Evolutionary conservation across 345 rosid genomes (phyloP).

Genomic region (Syzygium jambos): DNA sequence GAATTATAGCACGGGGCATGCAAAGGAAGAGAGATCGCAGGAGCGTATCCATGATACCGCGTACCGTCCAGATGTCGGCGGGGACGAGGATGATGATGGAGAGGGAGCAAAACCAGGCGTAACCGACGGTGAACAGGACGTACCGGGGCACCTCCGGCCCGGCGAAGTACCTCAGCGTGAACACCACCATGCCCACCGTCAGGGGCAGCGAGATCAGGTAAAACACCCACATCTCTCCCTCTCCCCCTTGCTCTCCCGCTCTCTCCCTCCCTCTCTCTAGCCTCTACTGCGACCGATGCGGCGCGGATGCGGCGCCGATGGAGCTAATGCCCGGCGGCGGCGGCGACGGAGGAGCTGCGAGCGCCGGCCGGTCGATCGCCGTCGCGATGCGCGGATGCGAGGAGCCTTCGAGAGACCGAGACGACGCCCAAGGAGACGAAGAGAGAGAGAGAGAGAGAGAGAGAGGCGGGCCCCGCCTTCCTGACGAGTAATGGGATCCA

Average conservation of each 20-base stretch:
- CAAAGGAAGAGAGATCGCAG: neutral
- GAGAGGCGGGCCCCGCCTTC: neutral
- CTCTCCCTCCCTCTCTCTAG: neutral
- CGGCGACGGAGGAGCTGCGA: neutral
- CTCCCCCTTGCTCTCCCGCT: neutral
- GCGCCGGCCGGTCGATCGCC: neutral
- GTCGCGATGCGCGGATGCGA: neutral
- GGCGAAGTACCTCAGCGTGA: slow-evolving; percentile 80
- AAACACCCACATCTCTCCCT: slow-evolving; percentile 84
- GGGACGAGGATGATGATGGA: slow-evolving; percentile 96
- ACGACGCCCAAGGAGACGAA: neutral
- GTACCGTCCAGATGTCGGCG: slow-evolving; percentile 93
- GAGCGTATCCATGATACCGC: neutral
- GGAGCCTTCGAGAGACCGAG: neutral
- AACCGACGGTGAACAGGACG: slow-evolving; percentile 85
- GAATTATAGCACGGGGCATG: neutral
- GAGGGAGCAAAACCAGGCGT: slow-evolving; percentile 97
- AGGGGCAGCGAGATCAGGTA: slow-evolving; percentile 95
- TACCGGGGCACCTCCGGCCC: slow-evolving; percentile 95
- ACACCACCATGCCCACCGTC: slow-evolving; percentile 85
- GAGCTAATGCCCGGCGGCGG: neutral
- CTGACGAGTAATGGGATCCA: neutral
- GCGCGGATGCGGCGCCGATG: neutral
- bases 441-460: neutral
- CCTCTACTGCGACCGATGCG: neutral